phyloP scores from a whole-genome alignment of 352 stramenopile genomes.

The Labyrinthula sp. region DNA sequence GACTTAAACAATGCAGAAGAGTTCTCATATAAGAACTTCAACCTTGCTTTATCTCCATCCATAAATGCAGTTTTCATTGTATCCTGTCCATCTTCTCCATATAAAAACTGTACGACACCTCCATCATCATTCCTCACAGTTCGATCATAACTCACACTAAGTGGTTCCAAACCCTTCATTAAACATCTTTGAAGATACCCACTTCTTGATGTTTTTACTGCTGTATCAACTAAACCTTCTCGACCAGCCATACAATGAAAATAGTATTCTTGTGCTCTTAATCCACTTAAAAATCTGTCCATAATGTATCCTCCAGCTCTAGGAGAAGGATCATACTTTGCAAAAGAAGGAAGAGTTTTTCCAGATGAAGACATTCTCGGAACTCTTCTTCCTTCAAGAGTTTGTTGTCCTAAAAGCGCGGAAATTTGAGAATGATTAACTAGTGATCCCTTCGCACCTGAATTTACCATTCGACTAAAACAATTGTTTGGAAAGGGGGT shows the following conservation, averaged over 20 bases:
- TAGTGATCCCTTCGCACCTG: conserved; percentile 95
- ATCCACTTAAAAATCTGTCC: conserved; percentile 93
- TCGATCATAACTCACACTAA: conserved; percentile 92
- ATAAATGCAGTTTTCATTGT: conserved; percentile 76
- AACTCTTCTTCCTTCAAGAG: conserved; percentile 90
- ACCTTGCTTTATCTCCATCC: conserved; percentile 44
- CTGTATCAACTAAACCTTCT: conserved; percentile 87
- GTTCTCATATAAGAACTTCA: conserved; percentile 34
- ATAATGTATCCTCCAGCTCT: conserved; percentile 95
- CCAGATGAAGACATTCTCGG: conserved; percentile 87
- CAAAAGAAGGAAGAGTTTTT: conserved; percentile 91
- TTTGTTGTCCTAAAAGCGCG: conserved; percentile 94
- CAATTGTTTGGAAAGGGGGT: conserved; percentile 94
- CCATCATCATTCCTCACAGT: conserved; percentile 92
- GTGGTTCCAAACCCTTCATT: conserved; percentile 91
- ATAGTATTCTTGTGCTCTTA: conserved; percentile 95
- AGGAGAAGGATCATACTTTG: conserved; percentile 84
- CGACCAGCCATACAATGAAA: conserved; percentile 99
- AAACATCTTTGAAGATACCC: conserved; percentile 98
- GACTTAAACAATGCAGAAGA: conserved; percentile 20
- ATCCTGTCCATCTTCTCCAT: conserved; percentile 96
- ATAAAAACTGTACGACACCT: conserved; percentile 93
- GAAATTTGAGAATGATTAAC: conserved; percentile 99
- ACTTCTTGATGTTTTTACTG: conserved; percentile 97
- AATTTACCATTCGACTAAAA: conserved; percentile 97